A percentile compares a stretch with the other conserved stretches of the same genome.
phyloP scores from a whole-genome alignment of 1,139 yeast species.

The Candida freyschussii region DNA sequence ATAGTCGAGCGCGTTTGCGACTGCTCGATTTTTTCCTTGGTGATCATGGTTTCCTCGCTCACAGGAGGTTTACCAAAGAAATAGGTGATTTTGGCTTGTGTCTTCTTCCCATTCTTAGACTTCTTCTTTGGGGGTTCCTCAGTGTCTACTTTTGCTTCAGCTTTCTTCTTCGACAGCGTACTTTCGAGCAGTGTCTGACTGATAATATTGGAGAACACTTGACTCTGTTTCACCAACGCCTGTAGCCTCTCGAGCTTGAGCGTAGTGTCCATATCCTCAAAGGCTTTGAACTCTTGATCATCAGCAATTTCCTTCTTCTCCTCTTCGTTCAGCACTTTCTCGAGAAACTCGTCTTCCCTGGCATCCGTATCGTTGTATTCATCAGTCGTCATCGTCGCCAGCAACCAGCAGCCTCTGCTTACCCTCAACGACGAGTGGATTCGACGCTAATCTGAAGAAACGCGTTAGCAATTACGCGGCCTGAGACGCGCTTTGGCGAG shows the following conservation, averaged over 20 bases:
- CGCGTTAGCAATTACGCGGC: no score
- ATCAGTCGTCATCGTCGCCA: slow-evolving; percentile 25
- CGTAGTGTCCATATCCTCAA: slow-evolving; percentile 37
- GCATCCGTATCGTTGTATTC: slow-evolving; percentile 17
- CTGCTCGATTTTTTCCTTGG: slow-evolving; percentile 20
- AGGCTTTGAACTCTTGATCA: slow-evolving; percentile 34
- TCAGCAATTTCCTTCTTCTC: slow-evolving; percentile 7
- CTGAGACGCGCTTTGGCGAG: no score
- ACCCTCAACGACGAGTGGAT: no score
- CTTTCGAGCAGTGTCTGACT: slow-evolving; percentile 66
- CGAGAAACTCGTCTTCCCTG: slow-evolving; percentile 22
- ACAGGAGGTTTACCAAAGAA: slow-evolving; percentile 6
- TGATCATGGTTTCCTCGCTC: slow-evolving; percentile 15
- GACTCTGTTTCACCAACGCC: slow-evolving; percentile 74
- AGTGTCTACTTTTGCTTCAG: slow-evolving; percentile 11
- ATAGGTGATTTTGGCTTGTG: slow-evolving; percentile 1
- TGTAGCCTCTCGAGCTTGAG: slow-evolving; percentile 58
- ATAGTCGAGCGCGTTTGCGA: slow-evolving; percentile 17
- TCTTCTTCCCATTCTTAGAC: slow-evolving; percentile 8
- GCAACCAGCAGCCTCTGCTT: slow-evolving; percentile 2
- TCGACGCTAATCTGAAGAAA: no score
- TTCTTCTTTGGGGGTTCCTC: slow-evolving; percentile 23
- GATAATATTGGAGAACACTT: slow-evolving; percentile 76
- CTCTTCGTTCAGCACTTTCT: slow-evolving; percentile 21
- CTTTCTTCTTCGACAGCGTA: slow-evolving; percentile 29